These are phyloP conservation scores for Inga laurina DNA, from an alignment of 306 rosid species.

Conservation along the genomic window DNA sequence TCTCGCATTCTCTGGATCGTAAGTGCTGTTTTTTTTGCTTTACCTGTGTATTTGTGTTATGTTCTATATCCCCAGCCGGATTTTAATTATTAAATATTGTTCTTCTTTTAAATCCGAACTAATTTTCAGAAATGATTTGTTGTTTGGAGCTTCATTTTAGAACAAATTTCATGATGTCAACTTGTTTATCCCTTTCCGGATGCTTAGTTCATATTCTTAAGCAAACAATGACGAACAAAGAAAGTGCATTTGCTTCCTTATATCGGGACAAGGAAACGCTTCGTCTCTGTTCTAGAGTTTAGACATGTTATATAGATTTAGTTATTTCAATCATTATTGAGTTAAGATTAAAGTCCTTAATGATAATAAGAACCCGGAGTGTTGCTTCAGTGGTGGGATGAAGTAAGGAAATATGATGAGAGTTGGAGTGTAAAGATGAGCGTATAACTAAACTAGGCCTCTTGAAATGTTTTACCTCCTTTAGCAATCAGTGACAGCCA, in stretches of 20 bases:
- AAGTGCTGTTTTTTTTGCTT: constrained; percentile 41
- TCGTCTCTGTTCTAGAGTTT: not conserved
- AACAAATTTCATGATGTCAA: not conserved
- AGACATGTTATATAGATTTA: not conserved
- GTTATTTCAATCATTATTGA: not conserved
- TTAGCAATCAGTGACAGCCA: not conserved
- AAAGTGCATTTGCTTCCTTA: not conserved
- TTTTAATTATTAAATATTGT: not conserved
- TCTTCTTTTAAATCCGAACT: not conserved
- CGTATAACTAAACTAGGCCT: not conserved
- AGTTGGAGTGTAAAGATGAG: not conserved
- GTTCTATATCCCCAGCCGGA: not conserved
- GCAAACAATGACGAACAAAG: not conserved
- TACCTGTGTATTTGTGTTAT: not conserved
- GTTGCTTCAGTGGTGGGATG: not conserved
- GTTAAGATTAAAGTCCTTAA: not conserved
- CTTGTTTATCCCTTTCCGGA: not conserved
- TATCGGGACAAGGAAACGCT: not conserved
- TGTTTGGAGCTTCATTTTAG: not conserved
- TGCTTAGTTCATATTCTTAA: not conserved
- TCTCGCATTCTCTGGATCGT: constrained; percentile 90
- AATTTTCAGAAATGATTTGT: not conserved
- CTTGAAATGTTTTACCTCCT: not conserved
- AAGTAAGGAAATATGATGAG: not conserved
- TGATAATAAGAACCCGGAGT: not conserved